Conservation (phyloP, 1,284 basidiomycete species). For the Phellinidium pouzarii region DNA sequence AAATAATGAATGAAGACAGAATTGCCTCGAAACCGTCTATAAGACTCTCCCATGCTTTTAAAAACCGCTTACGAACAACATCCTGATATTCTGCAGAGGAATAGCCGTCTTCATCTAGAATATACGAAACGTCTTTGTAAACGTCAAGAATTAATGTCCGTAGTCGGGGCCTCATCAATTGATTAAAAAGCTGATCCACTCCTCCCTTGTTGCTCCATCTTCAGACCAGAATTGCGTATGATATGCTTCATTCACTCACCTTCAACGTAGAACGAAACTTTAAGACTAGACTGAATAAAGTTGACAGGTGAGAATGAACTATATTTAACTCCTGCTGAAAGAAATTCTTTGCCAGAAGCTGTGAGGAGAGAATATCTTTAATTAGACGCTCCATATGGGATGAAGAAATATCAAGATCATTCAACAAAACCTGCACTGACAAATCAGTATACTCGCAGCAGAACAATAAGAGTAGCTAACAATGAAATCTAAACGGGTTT, state of each 20-base stretch:
- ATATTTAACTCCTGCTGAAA: conserved; percentile 47
- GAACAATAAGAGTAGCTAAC: conserved; percentile 40
- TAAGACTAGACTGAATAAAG: conserved; percentile 46
- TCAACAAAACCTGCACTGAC: conserved; percentile 64
- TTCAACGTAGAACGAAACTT: conserved; percentile 68
- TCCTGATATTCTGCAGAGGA: conserved; percentile 81
- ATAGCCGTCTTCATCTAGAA: conserved; percentile 86
- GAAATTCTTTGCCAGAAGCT: conserved; percentile 65
- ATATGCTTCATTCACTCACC: conserved; percentile 34
- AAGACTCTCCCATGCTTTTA: conserved; percentile 78
- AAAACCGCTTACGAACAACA: conserved; percentile 80
- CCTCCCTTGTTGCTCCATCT: conserved; percentile 49
- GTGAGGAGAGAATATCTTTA: conserved; percentile 56
- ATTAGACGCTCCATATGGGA: conserved; percentile 80
- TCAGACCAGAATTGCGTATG: conserved; percentile 16
- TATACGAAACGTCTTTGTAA: conserved; percentile 85
- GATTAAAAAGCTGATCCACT: conserved; percentile 91
- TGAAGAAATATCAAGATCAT: conserved; percentile 83
- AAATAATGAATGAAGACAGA: neutral
- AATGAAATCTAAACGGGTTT: conserved; percentile 72
- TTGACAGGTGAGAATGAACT: conserved; percentile 41
- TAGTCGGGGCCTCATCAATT: conserved; percentile 80
- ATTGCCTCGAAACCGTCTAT: conserved; percentile 79
- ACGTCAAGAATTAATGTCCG: conserved; percentile 80
- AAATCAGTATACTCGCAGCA: neutral